These are phyloP conservation scores for Tylopilus vinaceipallidus DNA, from an alignment of 768 basidiomycete genomes.

Conservation along the genomic window DNA sequence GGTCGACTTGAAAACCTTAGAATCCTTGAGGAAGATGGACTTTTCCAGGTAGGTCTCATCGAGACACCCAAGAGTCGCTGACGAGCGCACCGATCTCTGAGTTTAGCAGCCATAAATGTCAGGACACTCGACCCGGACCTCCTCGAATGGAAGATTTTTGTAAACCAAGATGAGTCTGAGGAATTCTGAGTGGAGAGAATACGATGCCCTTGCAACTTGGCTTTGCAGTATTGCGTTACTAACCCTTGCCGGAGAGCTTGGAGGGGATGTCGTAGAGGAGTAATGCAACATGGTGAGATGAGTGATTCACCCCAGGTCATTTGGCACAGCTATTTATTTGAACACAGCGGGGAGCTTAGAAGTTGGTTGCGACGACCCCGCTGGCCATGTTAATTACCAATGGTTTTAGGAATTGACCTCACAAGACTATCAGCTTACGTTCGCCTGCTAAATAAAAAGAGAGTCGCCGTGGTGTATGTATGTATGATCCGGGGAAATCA, in stretches of 20 bases:
- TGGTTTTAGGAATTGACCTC: too few species aligned
- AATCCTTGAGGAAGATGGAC: conserved; percentile 22
- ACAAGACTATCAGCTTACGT: too few species aligned
- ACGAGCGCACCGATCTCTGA: conserved; percentile 30
- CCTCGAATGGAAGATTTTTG: conserved; percentile 34
- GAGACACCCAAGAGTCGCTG: conserved; percentile 35
- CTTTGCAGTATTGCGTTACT: conserved; percentile 38
- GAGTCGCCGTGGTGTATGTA: too few species aligned
- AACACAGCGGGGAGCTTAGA: too few species aligned
- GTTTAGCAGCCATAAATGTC: conserved; percentile 27
- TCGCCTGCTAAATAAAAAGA: too few species aligned
- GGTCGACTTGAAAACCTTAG: conserved; percentile 17
- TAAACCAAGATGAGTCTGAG: conserved; percentile 31
- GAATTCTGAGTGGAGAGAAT: not conserved
- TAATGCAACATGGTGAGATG: too few species aligned
- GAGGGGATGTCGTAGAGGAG: conserved; percentile 39
- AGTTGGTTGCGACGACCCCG: too few species aligned
- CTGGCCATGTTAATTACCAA: too few species aligned
- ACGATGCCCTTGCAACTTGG: conserved; percentile 27
- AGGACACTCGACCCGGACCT: conserved; percentile 33
- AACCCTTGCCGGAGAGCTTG: conserved; percentile 27
- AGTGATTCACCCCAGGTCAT: too few species aligned
- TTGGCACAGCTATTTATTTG: too few species aligned
- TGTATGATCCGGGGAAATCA: too few species aligned
- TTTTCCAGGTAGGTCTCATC: conserved; percentile 35